Evolutionary conservation across 2,329 filamentous ascomycete species (phyloP), one percentile per base, ranked within the genome.

Genomic region (Pleoardoris graminearum): DNA sequence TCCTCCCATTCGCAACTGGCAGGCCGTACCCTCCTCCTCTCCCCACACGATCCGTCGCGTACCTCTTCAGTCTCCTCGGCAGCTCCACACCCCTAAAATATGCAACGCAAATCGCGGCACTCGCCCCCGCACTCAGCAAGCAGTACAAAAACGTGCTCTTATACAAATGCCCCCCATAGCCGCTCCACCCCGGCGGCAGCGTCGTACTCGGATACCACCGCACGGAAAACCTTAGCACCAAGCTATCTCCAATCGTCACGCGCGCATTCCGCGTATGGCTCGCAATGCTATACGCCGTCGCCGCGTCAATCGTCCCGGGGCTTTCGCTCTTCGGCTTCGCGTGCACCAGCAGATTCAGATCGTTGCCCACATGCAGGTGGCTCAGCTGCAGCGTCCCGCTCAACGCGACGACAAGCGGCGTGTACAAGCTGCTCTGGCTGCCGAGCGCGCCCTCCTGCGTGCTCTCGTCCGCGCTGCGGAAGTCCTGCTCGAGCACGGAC

Each of bases 261-360:
- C 86, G 86, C 0, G 79, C 77, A 4, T 80, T 77, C 75, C 80
- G 44, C 67, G 79, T 44, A 72, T 77, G 39, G 17, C 89, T 85
- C 14, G 87, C 89, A 2, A 92, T 88, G 59, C 85, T 90, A 75
- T 99, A 97, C 5, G 92, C 93, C 3, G 90, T 86, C 19, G 87
- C 92, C 14, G 90, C 92, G 67, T 96, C 90, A 36, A 96, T 83
- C 16, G 92, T 91, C 25, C 92, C 92, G 17, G 84, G 76, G n/a
- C 72, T 53, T 36, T 76, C 51, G 54, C 66, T 57, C 57, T 72
- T 72, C 23, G 86, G 74, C 82, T 85, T 76, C 79, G 87, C 60
- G 77, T 86, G 94, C 61, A 97, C 81, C 50, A 97, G 80, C 55
- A 97, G 86, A 71, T 97, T 97, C 72, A 97, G 82, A 67, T 90